Evolutionary conservation across 31 red algal species (phyloP), one percentile per base, ranked within the genome.

Genomic region (Asparagopsis taxiformis): DNA sequence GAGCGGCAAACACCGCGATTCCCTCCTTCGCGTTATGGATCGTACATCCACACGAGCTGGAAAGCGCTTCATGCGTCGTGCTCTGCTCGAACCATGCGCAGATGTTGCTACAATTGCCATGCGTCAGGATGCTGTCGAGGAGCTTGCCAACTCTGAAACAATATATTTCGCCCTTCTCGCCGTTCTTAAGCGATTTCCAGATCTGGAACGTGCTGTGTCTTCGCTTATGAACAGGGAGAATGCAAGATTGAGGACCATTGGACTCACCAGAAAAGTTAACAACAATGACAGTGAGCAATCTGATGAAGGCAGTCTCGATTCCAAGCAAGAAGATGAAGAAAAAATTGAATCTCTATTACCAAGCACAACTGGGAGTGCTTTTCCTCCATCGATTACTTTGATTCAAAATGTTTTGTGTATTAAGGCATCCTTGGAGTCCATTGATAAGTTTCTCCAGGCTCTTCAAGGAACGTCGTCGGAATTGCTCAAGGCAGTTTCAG

Each of bases 71-170:
- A 34, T 98, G 50, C 62, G 94, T 17, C 52, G 85, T 0, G 68
- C 64, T 36, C 60, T 98, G 65, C 70, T 98, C 46, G 94, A 98
- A 68, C 94, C 94, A 1, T 87, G 70, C 30, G 49, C 72, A 16
- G 85, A 98, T 39, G 36, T 68, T 16, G 15, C 68, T 15, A 84
- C 89, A 19, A 93, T 98, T 54, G 56, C 62, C 7, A 70, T 77
- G 62, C 48, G 89, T 51, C 94, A 93, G 44, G 89, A 89, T 54
- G 89, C 73, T 9, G 60, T 93, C 30, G 86, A 90, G 20, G 84
- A 82, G 55, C 51, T 98, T 13, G 59, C 52, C 32, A 74, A 77
- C 50, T 26, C 74, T 1, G 89, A 94, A 43, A 43, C 59, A 7
- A 41, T 74, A 33, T 94, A 91, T 41, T 91, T 84, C 44, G 59